Evolutionary conservation across 441 rosid species (phyloP), one percentile per base, ranked within the genome.

Genomic region (Aquilaria agallochum): DNA sequence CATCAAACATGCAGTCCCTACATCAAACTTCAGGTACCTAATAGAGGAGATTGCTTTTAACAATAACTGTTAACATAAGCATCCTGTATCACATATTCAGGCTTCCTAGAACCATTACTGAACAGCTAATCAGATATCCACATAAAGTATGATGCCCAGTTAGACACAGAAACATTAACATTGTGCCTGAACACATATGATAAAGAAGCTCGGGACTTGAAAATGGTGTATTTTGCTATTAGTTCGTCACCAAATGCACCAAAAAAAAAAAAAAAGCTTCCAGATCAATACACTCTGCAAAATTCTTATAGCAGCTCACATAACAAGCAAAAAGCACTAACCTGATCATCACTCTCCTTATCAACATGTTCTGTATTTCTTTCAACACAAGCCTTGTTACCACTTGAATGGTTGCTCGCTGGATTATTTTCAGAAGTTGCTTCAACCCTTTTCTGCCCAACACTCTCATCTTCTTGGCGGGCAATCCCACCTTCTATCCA

Each of bases 301-400:
- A 36, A 36, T 36, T 36, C 42, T 36, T 36, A 36, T 54, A 11
- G 3, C 57, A 56, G 56, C 14, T 48, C 47, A 56, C 30, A 20
- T 32, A n/a, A 3, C 33, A 59, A 44, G 55, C 13, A 45, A 15
- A 59, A 30, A 66, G 55, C 7, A 66, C 89, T 74, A 67, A 87
- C 96, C 91, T 85, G 90, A 9, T 78, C 78, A 70, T 90, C 96
- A 66, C 81, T 82, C 48, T 82, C 91, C 73, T 83, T 87, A 66
- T 76, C 93, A 50, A 62, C 36, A 32, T 58, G 75, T 53, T 75
- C 91, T 49, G 67, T 78, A 64, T 71, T 80, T 56, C 66, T 70
- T 69, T 51, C 69, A 13, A 58, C 53, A 27, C 76, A 73, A 72
- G 77, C 80, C 60, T 75, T 64, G 69, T 66, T 68, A 14, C 78